Evolutionary conservation across 805 yeast genomes (phyloP).

Genomic region (Teunomyces kruisii): DNA sequence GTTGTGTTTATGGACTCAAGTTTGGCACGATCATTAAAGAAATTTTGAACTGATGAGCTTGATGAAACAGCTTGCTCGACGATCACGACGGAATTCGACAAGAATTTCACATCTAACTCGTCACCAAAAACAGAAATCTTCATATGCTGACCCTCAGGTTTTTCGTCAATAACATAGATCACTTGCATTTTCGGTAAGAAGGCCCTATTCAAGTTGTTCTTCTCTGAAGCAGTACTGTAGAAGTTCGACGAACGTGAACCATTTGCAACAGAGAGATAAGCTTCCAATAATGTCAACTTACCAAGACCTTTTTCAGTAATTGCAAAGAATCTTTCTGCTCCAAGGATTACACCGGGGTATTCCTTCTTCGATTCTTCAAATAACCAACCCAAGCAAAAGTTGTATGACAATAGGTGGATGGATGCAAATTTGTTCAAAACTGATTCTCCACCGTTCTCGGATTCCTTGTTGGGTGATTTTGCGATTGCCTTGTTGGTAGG

Average conservation of each 20-base stretch:
- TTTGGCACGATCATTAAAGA: slow-evolving; percentile 20
- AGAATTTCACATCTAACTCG: slow-evolving; percentile 61
- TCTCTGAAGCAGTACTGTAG: slow-evolving; percentile 47
- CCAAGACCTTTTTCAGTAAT: slow-evolving; percentile 63
- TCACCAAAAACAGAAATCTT: slow-evolving; percentile 60
- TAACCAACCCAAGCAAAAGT: slow-evolving; percentile 78
- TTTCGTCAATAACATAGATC: slow-evolving; percentile 38
- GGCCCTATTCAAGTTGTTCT: slow-evolving; percentile 55
- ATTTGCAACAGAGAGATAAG: slow-evolving; percentile 70
- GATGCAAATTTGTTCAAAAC: slow-evolving; percentile 39
- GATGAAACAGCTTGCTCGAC: slow-evolving; percentile 56
- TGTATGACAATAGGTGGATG: slow-evolving; percentile 58
- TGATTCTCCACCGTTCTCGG: not conserved
- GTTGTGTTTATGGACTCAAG: not conserved
- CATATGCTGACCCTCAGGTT: slow-evolving; percentile 35
- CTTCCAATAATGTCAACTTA: slow-evolving; percentile 64
- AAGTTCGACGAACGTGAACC: slow-evolving; percentile 53
- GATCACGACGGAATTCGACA: slow-evolving; percentile 54
- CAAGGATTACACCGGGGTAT: slow-evolving; percentile 73
- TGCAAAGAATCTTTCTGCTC: slow-evolving; percentile 72
- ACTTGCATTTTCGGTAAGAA: slow-evolving; percentile 69
- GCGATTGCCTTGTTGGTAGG: not conserved
- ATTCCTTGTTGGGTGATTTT: not conserved
- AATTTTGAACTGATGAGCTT: slow-evolving; percentile 40
- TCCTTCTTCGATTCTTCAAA: slow-evolving; percentile 48